Base-by-base conservation (phyloP, 139 green algal species). In the Chlorella ohadii region DNA sequence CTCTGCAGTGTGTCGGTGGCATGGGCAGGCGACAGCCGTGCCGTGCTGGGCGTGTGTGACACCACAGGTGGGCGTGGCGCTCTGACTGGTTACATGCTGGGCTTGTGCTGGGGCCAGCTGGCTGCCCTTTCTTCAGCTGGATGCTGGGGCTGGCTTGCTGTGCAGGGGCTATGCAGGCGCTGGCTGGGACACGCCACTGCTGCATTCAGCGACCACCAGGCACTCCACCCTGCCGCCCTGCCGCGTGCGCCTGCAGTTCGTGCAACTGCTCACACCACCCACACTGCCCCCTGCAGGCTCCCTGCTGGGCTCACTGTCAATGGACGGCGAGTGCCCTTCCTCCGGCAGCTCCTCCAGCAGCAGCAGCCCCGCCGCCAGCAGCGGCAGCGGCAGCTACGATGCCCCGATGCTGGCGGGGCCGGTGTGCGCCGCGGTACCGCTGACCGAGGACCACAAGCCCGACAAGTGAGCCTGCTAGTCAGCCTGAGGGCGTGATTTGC, bases 401-500 rank as follows among this genome's bases (percentile, higher is more conserved):
- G 70, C 31, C 25, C n/a, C n/a, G n/a, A 36, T 36, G 4, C 38
- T 57, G 25, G 31, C 38, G 51, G 51, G 51, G 23, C 70, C 70
- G 11, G 25, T 76, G 70, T 81, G 51, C 51, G 73, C 51, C 31
- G 39, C 78, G 11, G 38, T 87, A 36, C 79, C 85, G 25, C 59
- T 94, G 23, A 93, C 89, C 6, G 25, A 83, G 12, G 91, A 94
- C 88, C 91, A 94, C 81, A 94, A 95, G 85, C 91, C 91, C 1
- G 90, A 89, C 33, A 56, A 63, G 72, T 78, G 72, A 77, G 67
- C 1, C 34, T 12, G 71, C 12, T 41, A 9, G 44, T 9, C 44
- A 9, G 66, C 19, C 11, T 16, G 66, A 11, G 31, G 19, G 67
- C n/a, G n/a, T n/a, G n/a, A n/a, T n/a, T n/a, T n/a, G n/a, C n/a